Evolutionary conservation across 2,329 filamentous ascomycete genomes (phyloP).

Genomic region (Xylaria hypoxylon): DNA sequence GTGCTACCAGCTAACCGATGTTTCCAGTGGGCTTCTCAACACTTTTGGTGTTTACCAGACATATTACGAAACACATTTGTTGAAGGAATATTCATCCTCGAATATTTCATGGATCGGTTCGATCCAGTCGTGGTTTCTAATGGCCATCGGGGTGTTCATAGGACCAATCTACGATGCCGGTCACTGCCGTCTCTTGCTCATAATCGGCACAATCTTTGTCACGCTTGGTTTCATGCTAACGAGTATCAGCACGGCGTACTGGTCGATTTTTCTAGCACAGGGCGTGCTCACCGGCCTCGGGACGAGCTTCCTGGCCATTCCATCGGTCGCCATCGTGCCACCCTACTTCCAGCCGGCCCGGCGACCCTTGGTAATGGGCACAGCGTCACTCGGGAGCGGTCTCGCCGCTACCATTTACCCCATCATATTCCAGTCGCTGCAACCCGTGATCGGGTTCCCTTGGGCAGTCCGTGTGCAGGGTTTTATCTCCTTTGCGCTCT

Average conservation of each 20-base stretch:
- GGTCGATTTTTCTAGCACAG: slow-evolving; percentile 35
- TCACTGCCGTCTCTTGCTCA: slow-evolving; percentile 45
- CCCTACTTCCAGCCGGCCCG: slow-evolving; percentile 34
- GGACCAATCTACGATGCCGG: slow-evolving; percentile 51
- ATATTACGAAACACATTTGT: slow-evolving; percentile 45
- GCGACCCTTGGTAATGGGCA: slow-evolving; percentile 33
- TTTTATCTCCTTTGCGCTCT: slow-evolving; percentile 34
- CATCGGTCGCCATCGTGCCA: slow-evolving; percentile 34
- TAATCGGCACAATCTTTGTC: slow-evolving; percentile 42
- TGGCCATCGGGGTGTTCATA: slow-evolving; percentile 47
- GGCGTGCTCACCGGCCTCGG: slow-evolving; percentile 36
- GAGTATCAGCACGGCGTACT: slow-evolving; percentile 33
- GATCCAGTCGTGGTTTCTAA: slow-evolving; percentile 49
- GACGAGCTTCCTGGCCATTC: slow-evolving; percentile 33
- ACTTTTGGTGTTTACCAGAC: slow-evolving; percentile 50
- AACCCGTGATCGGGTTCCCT: slow-evolving; percentile 34
- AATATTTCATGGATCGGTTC: slow-evolving; percentile 50
- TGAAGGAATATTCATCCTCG: slow-evolving; percentile 39
- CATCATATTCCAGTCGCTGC: slow-evolving; percentile 37
- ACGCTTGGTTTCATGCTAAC: slow-evolving; percentile 35
- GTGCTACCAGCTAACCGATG: slow-evolving; percentile 1
- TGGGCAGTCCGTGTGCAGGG: slow-evolving; percentile 38
- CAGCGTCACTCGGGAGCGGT: slow-evolving; percentile 33
- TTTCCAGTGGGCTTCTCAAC: slow-evolving; percentile 43
- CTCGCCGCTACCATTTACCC: slow-evolving; percentile 35